Conservation (phyloP, 2,329 filamentous ascomycete species). For the Ploettnerulaceae sp. region DNA sequence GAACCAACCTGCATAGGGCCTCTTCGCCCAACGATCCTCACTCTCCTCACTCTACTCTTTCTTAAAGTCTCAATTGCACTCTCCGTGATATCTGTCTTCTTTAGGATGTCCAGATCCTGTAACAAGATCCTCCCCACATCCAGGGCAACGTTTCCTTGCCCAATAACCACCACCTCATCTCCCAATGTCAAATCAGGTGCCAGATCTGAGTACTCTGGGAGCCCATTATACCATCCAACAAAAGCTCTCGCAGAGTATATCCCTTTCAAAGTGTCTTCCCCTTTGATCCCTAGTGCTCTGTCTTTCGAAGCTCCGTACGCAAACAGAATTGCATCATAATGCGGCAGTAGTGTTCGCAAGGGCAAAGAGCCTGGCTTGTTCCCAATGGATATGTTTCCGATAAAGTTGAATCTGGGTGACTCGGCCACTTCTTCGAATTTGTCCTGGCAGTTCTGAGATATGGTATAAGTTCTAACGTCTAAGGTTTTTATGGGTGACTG, state of each 20-base stretch:
- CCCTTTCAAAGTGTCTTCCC: slow-evolving; percentile 66
- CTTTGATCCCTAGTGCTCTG: slow-evolving; percentile 69
- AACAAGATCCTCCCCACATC: slow-evolving; percentile 89
- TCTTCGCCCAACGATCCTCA: slow-evolving; percentile 82
- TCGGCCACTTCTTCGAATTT: slow-evolving; percentile 86
- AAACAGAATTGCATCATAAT: slow-evolving; percentile 91
- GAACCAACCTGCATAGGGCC: slow-evolving; percentile 72
- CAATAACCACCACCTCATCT: slow-evolving; percentile 82
- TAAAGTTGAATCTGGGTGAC: slow-evolving; percentile 79
- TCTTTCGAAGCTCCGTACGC: slow-evolving; percentile 89
- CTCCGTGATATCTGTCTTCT: slow-evolving; percentile 83
- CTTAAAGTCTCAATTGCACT: slow-evolving; percentile 71
- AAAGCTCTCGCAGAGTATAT: slow-evolving; percentile 88
- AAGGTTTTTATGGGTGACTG: background rate
- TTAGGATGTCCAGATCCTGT: slow-evolving; percentile 65
- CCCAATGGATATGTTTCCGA: slow-evolving; percentile 85
- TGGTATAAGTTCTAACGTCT: background rate
- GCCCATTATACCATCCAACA: slow-evolving; percentile 97
- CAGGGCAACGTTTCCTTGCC: slow-evolving; percentile 92
- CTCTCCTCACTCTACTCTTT: slow-evolving; percentile 68
- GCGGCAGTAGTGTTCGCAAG: slow-evolving; percentile 62
- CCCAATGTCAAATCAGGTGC: slow-evolving; percentile 68
- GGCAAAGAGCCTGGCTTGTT: slow-evolving; percentile 50
- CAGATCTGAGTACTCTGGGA: slow-evolving; percentile 73
- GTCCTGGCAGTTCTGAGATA: slow-evolving; percentile 78